Evolutionary conservation across 164 flowering plant species (phyloP).

Genomic region (grape (Vitis vinifera)): ASM3070453v1 NC_081819.1:21784001-21784500

Average conservation of each 20-base stretch:
- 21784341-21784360: too few species aligned
- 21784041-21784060: conserved; percentile 22
- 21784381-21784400: too few species aligned
- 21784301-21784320: conserved; percentile 14
- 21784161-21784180: too few species aligned
- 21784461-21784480: too few species aligned
- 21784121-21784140: not conserved
- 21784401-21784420: too few species aligned
- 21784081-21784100: not conserved
- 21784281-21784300: conserved; percentile 12
- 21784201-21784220: conserved; percentile 8
- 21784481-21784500: not conserved
- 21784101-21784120: not conserved
- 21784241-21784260: not conserved
- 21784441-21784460: too few species aligned
- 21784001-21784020: conserved; percentile 60
- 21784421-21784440: too few species aligned
- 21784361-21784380: too few species aligned
- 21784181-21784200: not conserved
- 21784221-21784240: not conserved
- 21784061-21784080: not conserved
- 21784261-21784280: not conserved
- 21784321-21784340: too few species aligned
- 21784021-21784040: conserved; percentile 79
- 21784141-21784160: not conserved